Conservation (phyloP, 106 monocot genomes). For the Acorus gramineus region DNA sequence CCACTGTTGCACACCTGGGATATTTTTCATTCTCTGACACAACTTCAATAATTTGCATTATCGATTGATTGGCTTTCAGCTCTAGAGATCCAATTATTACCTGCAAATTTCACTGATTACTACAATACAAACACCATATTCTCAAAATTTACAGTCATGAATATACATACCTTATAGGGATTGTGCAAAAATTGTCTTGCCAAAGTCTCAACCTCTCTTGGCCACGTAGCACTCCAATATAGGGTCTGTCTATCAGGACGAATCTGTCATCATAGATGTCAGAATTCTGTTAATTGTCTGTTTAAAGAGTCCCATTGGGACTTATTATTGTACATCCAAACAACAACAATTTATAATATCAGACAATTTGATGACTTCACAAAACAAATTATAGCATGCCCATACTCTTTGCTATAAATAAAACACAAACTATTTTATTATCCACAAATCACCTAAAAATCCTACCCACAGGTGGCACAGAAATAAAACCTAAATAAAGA, state of each 20-base stretch:
- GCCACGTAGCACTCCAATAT: slow-evolving; percentile 99
- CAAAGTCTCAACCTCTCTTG: slow-evolving; percentile 81
- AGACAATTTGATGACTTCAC: no score
- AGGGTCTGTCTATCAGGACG: slow-evolving; percentile 96
- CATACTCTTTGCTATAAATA: no score
- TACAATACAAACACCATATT: not conserved
- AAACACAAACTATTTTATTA: no score
- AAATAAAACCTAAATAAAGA: no score
- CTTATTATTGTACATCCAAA: no score
- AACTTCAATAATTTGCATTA: slow-evolving; percentile 88
- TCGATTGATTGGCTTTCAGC: slow-evolving; percentile 94
- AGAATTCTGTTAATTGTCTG: not conserved
- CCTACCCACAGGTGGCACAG: no score
- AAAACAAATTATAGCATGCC: no score
- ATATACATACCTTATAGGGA: slow-evolving; percentile 68
- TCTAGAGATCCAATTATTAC: slow-evolving; percentile 83
- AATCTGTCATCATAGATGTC: slow-evolving; percentile 36
- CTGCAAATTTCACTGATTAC: slow-evolving; percentile 22
- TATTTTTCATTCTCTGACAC: slow-evolving; percentile 82
- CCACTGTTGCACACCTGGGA: slow-evolving; percentile 40
- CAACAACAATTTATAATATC: no score
- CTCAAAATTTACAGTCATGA: not conserved
- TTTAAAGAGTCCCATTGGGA: no score
- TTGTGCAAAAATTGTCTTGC: slow-evolving; percentile 79
- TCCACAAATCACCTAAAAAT: no score